Percentiles rank a stretch among this genome's conserved stretches.
Conservation (phyloP, 768 basidiomycete species). For the Suillus plorans region DNA sequence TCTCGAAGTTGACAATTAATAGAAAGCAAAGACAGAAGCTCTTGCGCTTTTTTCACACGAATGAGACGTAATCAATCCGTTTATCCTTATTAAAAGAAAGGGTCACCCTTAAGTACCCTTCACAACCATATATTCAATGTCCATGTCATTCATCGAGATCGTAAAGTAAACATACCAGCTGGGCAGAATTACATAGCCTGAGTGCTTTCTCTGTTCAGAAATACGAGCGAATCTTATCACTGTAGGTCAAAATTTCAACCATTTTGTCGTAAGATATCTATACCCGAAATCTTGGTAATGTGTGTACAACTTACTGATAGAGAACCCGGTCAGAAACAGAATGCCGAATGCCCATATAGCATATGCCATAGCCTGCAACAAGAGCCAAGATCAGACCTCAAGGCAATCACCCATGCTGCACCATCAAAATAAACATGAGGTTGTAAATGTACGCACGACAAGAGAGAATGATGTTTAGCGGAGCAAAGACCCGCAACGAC, state of each 20-base stretch:
- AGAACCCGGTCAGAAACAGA: neutral
- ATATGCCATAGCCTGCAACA: neutral
- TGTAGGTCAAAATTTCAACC: too few relatives aligned
- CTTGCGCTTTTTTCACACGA: neutral
- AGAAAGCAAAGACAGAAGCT: neutral
- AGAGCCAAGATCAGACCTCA: neutral
- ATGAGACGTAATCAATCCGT: neutral
- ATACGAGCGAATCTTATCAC: too few relatives aligned
- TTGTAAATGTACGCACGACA: neutral
- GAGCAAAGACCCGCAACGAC: neutral
- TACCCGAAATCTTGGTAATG: too few relatives aligned
- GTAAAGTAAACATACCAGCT: neutral
- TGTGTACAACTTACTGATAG: too few relatives aligned
- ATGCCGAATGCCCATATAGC: neutral
- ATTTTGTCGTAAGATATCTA: too few relatives aligned
- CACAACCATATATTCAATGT: neutral
- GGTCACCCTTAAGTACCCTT: neutral
- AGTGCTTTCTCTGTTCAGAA: neutral
- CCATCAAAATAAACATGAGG: neutral
- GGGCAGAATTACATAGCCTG: neutral
- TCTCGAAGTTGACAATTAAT: neutral
- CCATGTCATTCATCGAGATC: neutral
- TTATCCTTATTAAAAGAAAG: neutral
- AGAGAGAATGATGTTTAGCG: neutral
- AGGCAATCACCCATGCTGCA: neutral